Evolutionary conservation across 2,329 filamentous ascomycete genomes (phyloP).

Genomic region (Leptoxyphium fumago): DNA sequence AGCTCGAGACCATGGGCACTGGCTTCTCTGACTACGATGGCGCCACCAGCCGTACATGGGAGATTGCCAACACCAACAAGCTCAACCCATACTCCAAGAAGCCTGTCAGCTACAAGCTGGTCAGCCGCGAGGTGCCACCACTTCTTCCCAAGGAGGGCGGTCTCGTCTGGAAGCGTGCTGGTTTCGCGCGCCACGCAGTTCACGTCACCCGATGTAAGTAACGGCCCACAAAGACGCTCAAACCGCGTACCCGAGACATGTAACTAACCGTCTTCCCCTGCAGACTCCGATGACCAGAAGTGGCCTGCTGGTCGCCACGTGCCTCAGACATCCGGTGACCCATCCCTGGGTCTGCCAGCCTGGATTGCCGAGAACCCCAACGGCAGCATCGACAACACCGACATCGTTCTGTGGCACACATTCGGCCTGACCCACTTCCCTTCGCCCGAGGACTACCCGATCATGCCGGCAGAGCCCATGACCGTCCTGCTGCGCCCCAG

Average conservation of each 20-base stretch:
- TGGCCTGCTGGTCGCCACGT: conserved; percentile 79
- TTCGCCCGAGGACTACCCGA: conserved; percentile 74
- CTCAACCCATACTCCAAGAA: conserved; percentile 78
- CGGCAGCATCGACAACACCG: conserved; percentile 60
- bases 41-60: conserved; percentile 68
- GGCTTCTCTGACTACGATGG: conserved; percentile 70
- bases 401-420: conserved; percentile 86
- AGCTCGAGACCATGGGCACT: conserved; percentile 54
- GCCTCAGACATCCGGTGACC: conserved; percentile 71
- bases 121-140: conserved; percentile 67
- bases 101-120: conserved; percentile 75
- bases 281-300: conserved; percentile 62
- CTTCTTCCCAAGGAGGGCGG: conserved; percentile 68
- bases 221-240: conserved; percentile 2
- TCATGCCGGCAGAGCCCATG: conserved; percentile 68
- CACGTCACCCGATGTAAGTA: conserved; percentile 76
- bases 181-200: conserved; percentile 73
- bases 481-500: conserved; percentile 51
- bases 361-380: conserved; percentile 59
- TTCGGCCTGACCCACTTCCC: conserved; percentile 88
- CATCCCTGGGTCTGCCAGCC: conserved; percentile 54
- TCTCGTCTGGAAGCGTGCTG: conserved; percentile 78
- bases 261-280: not conserved
- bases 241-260: not conserved
- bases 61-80: conserved; percentile 72